Base-by-base conservation (phyloP, 257 asterid genomes). In the Ilex aquifolium region DNA sequence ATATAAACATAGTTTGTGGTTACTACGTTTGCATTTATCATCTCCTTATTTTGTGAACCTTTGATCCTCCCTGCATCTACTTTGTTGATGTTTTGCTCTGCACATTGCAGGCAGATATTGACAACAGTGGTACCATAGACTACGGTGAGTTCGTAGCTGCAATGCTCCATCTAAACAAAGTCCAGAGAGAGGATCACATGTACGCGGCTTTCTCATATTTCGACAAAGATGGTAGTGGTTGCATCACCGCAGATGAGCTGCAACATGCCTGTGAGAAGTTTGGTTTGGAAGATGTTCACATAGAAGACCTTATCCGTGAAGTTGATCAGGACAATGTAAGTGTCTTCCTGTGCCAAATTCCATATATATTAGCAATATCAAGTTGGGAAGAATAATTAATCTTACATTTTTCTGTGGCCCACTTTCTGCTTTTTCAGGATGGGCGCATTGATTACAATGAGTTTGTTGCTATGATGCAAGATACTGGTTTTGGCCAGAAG, bases 391-490 rank as follows among this genome's bases (percentile, higher is more conserved):
- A 53, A 53, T 7, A 53, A 16, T 3, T 6, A 29, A 53, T 7
- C 57, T 53, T n/a, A n/a, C 32, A 21, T 64, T 4, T 27, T 4
- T 32, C 32, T 58, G 15, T 13, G 51, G 62, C 3, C 48, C 10
- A 32, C 12, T 9, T 16, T 15, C 42, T 49, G 49, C 58, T 14
- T 21, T 40, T 69, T 62, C 84, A 91, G 96, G 98, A 91, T 65
- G 95, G 96, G 0, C 74, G 72, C 27, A 91, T 88, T 2, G 96
- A 88, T 77, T 91, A 91, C 78, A 84, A 72, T 52, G 95, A 91
- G 55, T 91, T 88, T 31, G 90, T 79, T 54, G 91, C 89, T 13
- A 91, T 91, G 98, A 88, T 91, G 96, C 89, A 86, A 76, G 93
- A 88, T 53, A 61, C 88, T 0, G 78, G 85, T 49, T 81, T 88